Conservation (phyloP, 352 stramenopile genomes). For the Phytophthora vignae region DNA sequence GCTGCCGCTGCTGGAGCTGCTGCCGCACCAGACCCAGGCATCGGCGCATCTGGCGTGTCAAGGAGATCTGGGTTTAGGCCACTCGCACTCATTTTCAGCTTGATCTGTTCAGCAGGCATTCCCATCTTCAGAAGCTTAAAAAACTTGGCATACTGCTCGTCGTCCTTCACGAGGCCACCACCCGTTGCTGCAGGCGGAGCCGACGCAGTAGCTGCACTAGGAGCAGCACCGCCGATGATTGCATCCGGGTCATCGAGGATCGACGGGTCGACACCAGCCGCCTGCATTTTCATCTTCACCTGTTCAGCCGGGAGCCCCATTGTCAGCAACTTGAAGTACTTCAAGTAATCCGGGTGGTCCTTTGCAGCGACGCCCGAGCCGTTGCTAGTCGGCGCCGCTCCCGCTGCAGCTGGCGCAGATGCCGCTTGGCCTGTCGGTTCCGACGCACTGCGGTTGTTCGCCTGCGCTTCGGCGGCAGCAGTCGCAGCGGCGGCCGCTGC, state of each 20-base stretch:
- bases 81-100: conserved; percentile 95
- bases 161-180: conserved; percentile 66
- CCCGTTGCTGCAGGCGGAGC: conserved; percentile 11
- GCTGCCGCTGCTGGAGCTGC: conserved; percentile 4
- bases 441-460: conserved; percentile 9
- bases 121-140: conserved; percentile 97
- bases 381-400: conserved; percentile 19
- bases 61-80: conserved; percentile 92
- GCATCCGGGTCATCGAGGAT: conserved; percentile 77
- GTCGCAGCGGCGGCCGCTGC: conserved; percentile 30
- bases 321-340: conserved; percentile 86
- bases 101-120: conserved; percentile 94
- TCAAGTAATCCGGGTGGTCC: conserved; percentile 78
- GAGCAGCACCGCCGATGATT: conserved; percentile 56
- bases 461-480: conserved; percentile 20
- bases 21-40: conserved; percentile 60
- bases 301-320: conserved; percentile 86
- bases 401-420: conserved; percentile 19
- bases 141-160: conserved; percentile 93
- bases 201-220: conserved; percentile 2
- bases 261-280: conserved; percentile 67
- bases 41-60: conserved; percentile 87
- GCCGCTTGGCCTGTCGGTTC: conserved; percentile 15
- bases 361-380: conserved; percentile 57
- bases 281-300: conserved; percentile 90